These are phyloP conservation scores for Psilocybe subaeruginosa DNA, from an alignment of 768 basidiomycete genomes.

Conservation along the genomic window DNA sequence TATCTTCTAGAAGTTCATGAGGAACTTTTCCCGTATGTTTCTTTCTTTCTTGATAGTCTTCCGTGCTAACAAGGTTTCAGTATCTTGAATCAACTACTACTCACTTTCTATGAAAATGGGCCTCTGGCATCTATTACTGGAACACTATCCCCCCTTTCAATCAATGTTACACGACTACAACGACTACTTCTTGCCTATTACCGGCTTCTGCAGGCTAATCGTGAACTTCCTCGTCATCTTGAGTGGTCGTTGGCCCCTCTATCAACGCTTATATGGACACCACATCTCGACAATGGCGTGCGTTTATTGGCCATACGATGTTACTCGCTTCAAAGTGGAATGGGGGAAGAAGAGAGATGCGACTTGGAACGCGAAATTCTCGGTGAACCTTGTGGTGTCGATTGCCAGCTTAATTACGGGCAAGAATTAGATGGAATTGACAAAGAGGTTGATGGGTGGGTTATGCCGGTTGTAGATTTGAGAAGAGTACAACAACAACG, in stretches of 20 bases:
- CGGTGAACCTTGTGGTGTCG: conserved; percentile 59
- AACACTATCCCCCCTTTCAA: conserved; percentile 28
- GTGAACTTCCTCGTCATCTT: conserved; percentile 61
- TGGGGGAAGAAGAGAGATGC: conserved; percentile 77
- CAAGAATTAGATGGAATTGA: conserved; percentile 46
- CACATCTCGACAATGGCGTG: conserved; percentile 58
- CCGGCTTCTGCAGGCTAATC: conserved; percentile 77
- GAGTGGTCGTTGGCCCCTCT: conserved; percentile 67
- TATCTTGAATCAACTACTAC: conserved; percentile 56
- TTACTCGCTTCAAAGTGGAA: conserved; percentile 74
- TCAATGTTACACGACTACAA: conserved; percentile 58
- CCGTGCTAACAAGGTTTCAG: conserved; percentile 36
- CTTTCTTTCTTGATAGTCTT: conserved; percentile 6
- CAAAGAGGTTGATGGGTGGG: conserved; percentile 73
- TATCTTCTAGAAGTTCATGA: conserved; percentile 68
- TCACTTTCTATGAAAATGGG: conserved; percentile 48
- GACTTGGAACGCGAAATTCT: conserved; percentile 64
- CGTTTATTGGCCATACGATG: conserved; percentile 76
- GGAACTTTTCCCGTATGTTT: conserved; percentile 71
- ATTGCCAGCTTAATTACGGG: conserved; percentile 67
- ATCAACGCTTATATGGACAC: conserved; percentile 44
- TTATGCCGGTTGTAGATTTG: conserved; percentile 73
- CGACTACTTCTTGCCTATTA: conserved; percentile 78
- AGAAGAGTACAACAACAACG: conserved; percentile 59
- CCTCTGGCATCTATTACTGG: conserved; percentile 53